Base-by-base conservation (phyloP, 768 basidiomycete genomes). In the Pholiota molesta region DNA sequence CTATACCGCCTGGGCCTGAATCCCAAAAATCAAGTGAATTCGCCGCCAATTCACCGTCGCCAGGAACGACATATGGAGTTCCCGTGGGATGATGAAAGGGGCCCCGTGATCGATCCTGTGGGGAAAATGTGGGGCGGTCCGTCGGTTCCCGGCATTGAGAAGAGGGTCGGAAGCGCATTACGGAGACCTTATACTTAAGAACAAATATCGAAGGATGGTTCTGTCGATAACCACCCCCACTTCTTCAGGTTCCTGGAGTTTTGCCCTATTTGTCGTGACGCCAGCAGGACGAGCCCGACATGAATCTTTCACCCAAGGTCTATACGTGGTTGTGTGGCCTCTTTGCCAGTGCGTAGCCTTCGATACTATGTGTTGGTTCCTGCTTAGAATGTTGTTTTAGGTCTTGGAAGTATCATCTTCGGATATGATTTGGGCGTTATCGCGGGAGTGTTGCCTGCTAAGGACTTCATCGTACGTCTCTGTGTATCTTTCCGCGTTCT, bases 311-410 rank as follows among this genome's bases (percentile, higher is more conserved):
- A 23, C 79, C 80, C n/a, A 81, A 82, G 63, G 76, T 82, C 35
- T 83, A 82, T 68, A 84, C 81, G 16, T 84, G 81, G 81, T 70
- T 84, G 1, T 84, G 81, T 62, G 82, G 82, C 17, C 71, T 84
- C 44, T 84, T 84, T 58, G 82, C 81, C 11, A 79, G 79, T 78
- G 64, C n/a, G 71, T 72, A 26, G 40, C 58, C 23, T 31, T 31
- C 29, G 29, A 1, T 31, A 26, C 31, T 21, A 8, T 45, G 5
- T 21, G 19, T 21, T 45, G 44, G 11, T 49, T 49, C 23, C 19
- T 44, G n/a, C n/a, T 14, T 44, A 19, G n/a, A 5, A 2, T 16
- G 16, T 44, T 33, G 6, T 11, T 52, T 6, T 52, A 79, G 76
- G 76, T 73, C 65, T 81, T 56, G 78, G 79, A 29, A 77, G 75